Base-by-base conservation (phyloP, 2,329 filamentous ascomycete species). In the Nectriaceae sp. region DNA sequence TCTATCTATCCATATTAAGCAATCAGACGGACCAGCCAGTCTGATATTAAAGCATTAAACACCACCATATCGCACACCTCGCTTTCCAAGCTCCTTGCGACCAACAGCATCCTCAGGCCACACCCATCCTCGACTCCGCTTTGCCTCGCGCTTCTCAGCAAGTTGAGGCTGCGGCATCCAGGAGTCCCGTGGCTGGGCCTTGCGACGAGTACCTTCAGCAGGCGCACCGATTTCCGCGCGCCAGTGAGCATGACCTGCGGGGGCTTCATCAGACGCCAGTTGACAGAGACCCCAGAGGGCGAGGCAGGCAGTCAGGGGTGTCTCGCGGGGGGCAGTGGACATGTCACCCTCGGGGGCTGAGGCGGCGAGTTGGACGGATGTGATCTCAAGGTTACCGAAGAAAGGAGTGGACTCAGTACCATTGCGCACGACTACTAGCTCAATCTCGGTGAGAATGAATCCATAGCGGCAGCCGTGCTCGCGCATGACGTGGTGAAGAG, bases 391-490 rank as follows among this genome's bases (percentile, higher is more conserved):
- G 69, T 86, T 90, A n/a, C 93, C 92, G 64, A 96, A 97, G 66
- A 90, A 85, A 0, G 92, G 92, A 1, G 84, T 84, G 35, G 78
- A 72, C 62, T 79, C 86, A 59, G 67, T 82, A 44, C 92, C 91
- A 57, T 88, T 89, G 62, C 92, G 89, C 1, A 96, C 90, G 60
- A 94, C 85, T 33, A 97, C 86, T 8, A 97, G 84, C 73, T 97
- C 93, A 61, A 96, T 96, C 72, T 97, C 93, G 1, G 90, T 97
- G 65, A 97, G 84, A 69, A 97, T 93, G 76, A 96, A 97, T 46
- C 93, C 93, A 69, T 97, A 97, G 50, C 93, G 86, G 66, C 90
- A 95, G 57, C 86, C 85, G 72, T 96, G 89, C 72, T 96, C 90
- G 68, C 93, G 90, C 90, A 97, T 96, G 64, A 87, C 85, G 65